Evolutionary conservation across 2,329 filamentous ascomycete genomes (phyloP).

Genomic region (Beauveria caledonica): DNA sequence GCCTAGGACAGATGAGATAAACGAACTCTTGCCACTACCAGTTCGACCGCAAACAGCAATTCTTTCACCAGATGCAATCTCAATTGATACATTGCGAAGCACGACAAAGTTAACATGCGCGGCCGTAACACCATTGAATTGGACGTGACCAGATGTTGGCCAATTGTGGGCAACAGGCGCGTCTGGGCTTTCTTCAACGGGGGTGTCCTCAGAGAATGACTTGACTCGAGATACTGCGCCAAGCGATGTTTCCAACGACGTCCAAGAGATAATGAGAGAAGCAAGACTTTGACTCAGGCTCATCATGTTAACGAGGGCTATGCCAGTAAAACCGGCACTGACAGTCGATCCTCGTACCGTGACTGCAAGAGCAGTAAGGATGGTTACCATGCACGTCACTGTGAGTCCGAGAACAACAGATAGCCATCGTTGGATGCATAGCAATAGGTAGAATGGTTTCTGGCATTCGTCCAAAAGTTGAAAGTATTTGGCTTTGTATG

Average conservation of each 20-base stretch:
- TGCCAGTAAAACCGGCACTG: constrained; percentile 12
- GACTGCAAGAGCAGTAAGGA: constrained; percentile 34
- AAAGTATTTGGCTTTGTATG: not conserved
- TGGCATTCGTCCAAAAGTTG: not conserved
- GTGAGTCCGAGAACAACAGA: constrained; percentile 41
- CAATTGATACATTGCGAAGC: constrained; percentile 8
- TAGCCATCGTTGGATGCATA: constrained; percentile 25
- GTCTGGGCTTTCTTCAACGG: constrained; percentile 5
- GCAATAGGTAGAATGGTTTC: constrained; percentile 6
- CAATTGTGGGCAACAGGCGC: constrained; percentile 1
- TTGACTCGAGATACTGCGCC: constrained; percentile 13
- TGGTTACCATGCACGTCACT: constrained; percentile 39
- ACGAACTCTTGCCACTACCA: not conserved
- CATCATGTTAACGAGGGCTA: constrained; percentile 18
- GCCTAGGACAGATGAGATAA: constrained; percentile 2
- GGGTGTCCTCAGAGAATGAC: constrained; percentile 5
- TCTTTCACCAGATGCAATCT: constrained; percentile 8
- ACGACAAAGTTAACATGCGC: constrained; percentile 7
- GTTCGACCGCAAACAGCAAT: constrained; percentile 6
- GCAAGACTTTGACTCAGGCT: constrained; percentile 18
- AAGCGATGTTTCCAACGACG: constrained; percentile 16
- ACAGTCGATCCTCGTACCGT: constrained; percentile 1
- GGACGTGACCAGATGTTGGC: constrained; percentile 5
- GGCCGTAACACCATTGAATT: constrained; percentile 4
- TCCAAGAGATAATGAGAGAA: constrained; percentile 23